phyloP scores from a whole-genome alignment of 2,329 filamentous ascomycete genomes.

The Sporothrix brunneoviolacea region DNA sequence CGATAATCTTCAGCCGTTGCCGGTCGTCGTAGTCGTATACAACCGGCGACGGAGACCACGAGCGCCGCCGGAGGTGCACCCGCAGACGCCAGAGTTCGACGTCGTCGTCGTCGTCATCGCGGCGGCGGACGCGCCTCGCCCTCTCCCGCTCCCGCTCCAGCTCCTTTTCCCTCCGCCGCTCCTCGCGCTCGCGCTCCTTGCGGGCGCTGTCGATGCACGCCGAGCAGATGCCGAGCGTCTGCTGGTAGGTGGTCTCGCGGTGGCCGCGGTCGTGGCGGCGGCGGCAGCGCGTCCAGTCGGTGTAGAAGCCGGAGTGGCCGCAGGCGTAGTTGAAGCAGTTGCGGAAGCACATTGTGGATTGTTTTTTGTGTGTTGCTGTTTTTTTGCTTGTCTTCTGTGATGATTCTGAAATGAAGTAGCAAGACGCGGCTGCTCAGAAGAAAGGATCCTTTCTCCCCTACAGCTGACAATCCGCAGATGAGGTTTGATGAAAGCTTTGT shows the following conservation, averaged over 20 bases:
- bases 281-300: not conserved
- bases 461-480: too few relatives aligned
- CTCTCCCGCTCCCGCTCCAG: not conserved
- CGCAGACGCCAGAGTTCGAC: not conserved
- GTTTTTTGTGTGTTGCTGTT: not conserved
- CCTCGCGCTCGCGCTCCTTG: not conserved
- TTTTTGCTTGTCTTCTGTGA: not conserved
- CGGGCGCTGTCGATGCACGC: not conserved
- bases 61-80: not conserved
- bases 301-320: conserved; percentile 1
- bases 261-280: not conserved
- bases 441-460: too few relatives aligned
- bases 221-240: not conserved
- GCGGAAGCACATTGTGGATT: conserved; percentile 4
- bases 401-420: too few relatives aligned
- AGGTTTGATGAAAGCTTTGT: too few relatives aligned
- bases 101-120: not conserved
- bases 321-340: not conserved
- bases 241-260: not conserved
- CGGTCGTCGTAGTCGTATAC: too few relatives aligned
- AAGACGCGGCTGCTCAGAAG: not conserved
- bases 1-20: not conserved
- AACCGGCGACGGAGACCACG: not conserved
- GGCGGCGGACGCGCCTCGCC: not conserved
- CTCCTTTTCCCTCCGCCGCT: not conserved